These are phyloP conservation scores for Nepenthes alata DNA, from an alignment of 179 eudicot species.

Conservation along the genomic window DNA sequence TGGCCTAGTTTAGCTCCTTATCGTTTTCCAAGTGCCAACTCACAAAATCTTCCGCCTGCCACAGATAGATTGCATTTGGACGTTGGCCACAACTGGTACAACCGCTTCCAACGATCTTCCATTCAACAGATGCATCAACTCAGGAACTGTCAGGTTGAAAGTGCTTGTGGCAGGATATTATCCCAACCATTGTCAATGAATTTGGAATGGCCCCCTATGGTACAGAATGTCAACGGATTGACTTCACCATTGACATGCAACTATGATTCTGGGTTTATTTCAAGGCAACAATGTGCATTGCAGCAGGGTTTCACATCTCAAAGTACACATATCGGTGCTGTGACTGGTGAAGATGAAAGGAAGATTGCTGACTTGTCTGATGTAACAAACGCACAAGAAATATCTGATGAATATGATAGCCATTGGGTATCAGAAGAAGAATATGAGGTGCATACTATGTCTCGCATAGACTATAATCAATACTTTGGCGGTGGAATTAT, in stretches of 20 bases:
- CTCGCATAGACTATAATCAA: constrained; percentile 81
- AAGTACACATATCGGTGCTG: constrained; percentile 29
- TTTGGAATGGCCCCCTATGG: constrained; percentile 76
- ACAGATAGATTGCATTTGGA: constrained; percentile 94
- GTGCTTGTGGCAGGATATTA: constrained; percentile 38
- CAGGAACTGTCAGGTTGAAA: constrained; percentile 44
- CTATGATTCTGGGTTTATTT: constrained; percentile 55
- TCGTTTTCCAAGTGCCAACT: constrained; percentile 45
- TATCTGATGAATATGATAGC: constrained; percentile 60
- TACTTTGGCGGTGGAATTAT: constrained; percentile 91
- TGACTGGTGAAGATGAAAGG: constrained; percentile 53
- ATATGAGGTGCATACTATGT: constrained; percentile 59
- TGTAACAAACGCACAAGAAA: constrained; percentile 41
- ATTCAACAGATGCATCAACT: constrained; percentile 49
- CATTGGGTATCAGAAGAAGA: constrained; percentile 96
- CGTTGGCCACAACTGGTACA: constrained; percentile 77
- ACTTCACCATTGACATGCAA: constrained; percentile 41
- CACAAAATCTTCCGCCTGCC: constrained; percentile 66
- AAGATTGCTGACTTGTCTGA: constrained; percentile 51
- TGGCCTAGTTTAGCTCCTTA: constrained; percentile 78
- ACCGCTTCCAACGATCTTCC: constrained; percentile 53
- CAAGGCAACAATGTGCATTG: constrained; percentile 51
- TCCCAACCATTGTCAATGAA: constrained; percentile 60
- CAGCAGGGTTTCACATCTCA: constrained; percentile 44
- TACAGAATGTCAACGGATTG: constrained; percentile 37